Conservation (phyloP, 164 flowering plant species). For the Chimonanthus praecox region DNA sequence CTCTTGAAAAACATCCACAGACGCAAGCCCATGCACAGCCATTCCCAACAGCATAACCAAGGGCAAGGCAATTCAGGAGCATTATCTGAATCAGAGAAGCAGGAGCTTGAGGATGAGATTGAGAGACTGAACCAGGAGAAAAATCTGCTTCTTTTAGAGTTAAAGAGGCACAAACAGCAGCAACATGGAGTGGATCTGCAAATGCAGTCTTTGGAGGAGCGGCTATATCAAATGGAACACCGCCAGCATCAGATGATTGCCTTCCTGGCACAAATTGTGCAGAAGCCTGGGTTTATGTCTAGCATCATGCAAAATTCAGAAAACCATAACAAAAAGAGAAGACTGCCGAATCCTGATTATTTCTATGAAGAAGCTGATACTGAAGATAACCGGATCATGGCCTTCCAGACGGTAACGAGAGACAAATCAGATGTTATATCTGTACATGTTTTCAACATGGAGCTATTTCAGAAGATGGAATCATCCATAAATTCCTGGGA, state of each 20-base stretch:
- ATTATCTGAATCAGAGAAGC: constrained; percentile 41
- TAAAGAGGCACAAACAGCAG: constrained; percentile 39
- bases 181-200: constrained; percentile 33
- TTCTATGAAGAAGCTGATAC: constrained; percentile 22
- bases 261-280: constrained; percentile 33
- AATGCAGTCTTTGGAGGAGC: constrained; percentile 31
- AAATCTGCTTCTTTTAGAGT: constrained; percentile 32
- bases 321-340: constrained; percentile 47
- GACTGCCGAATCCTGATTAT: constrained; percentile 28
- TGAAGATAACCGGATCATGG: constrained; percentile 17
- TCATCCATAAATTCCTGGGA: constrained; percentile 34
- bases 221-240: constrained; percentile 33
- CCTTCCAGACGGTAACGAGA: constrained; percentile 10
- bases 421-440: constrained; percentile 3
- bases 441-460: constrained; percentile 2
- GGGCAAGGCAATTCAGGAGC: constrained; percentile 23
- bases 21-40: constrained; percentile 81
- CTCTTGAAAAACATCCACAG: constrained; percentile 71
- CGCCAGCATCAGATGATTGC: constrained; percentile 40
- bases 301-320: constrained; percentile 31
- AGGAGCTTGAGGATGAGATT: constrained; percentile 52
- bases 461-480: constrained; percentile 43
- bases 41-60: constrained; percentile 33
- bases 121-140: constrained; percentile 55
- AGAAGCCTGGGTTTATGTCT: constrained; percentile 38